Conservation (phyloP, 202 grass and related monocot genomes). For the Elaeis oleifera region DNA sequence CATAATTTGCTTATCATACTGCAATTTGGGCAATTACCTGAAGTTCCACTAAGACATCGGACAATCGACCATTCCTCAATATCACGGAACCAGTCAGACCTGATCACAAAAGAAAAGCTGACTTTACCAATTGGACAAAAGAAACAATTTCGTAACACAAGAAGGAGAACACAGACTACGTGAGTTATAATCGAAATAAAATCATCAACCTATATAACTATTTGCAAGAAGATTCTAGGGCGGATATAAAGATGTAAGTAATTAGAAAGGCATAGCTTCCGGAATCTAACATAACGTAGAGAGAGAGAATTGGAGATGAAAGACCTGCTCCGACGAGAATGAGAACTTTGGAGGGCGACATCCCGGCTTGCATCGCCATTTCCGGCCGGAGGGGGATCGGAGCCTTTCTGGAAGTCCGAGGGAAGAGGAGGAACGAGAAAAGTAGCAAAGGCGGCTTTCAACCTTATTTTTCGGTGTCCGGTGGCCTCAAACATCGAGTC, state of each 20-base stretch:
- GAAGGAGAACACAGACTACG: too few species aligned
- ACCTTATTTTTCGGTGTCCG: too few species aligned
- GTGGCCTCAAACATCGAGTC: too few species aligned
- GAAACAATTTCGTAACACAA: too few species aligned
- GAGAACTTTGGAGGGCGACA: conserved; percentile 79
- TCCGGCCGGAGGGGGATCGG: not conserved
- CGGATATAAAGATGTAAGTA: conserved; percentile 1
- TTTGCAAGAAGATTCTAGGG: not conserved
- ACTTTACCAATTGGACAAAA: not conserved
- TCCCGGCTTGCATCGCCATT: conserved; percentile 84
- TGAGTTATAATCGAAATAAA: too few species aligned
- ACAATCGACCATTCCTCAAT: conserved; percentile 69
- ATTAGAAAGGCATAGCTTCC: too few species aligned
- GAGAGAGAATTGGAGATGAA: not conserved
- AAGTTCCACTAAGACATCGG: conserved; percentile 71
- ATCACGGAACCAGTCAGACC: conserved; percentile 81
- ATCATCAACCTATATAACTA: too few species aligned
- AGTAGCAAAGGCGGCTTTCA: not conserved
- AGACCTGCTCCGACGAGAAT: conserved; percentile 75
- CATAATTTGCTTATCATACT: too few species aligned
- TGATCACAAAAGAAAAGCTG: conserved; percentile 6
- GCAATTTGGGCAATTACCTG: conserved; percentile 31
- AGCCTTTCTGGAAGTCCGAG: conserved; percentile 14
- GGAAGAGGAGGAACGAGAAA: conserved; percentile 3
- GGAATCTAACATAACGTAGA: too few species aligned